Percentiles rank a stretch among this genome's conserved stretches.
These are phyloP conservation scores for Stephanodiscus triporus DNA, from an alignment of 108 stramenopile genomes.

Conservation along the genomic window DNA sequence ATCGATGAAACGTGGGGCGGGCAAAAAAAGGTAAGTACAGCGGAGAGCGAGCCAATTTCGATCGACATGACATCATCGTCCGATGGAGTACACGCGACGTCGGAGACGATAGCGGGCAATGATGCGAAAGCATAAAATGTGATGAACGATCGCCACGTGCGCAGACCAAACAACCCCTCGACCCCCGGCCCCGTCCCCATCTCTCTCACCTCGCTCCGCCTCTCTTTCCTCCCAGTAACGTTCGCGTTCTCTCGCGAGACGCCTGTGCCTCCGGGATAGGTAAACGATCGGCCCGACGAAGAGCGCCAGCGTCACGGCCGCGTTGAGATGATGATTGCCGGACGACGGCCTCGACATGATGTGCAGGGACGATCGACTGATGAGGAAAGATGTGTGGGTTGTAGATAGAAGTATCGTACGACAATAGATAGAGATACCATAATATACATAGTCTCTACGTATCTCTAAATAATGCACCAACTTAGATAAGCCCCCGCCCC, in stretches of 20 bases:
- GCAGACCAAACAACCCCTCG: not conserved
- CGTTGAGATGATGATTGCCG: constrained; percentile 1
- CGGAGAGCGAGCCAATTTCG: not conserved
- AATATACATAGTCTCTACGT: too few relatives aligned
- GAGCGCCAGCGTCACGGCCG: constrained; percentile 12
- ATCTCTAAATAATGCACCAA: too few relatives aligned
- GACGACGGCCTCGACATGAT: constrained; percentile 4
- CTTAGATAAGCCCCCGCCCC: too few relatives aligned
- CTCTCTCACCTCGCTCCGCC: constrained; percentile 32
- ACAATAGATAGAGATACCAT: too few relatives aligned
- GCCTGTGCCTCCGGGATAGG: constrained; percentile 26
- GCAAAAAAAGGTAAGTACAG: not conserved
- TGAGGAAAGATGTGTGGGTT: too few relatives aligned
- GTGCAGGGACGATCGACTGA: too few relatives aligned
- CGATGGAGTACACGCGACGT: not conserved
- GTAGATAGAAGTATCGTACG: too few relatives aligned
- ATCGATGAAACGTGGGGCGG: not conserved
- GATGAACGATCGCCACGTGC: not conserved
- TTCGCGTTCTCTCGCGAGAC: constrained; percentile 18
- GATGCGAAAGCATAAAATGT: not conserved
- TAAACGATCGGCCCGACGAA: constrained; percentile 39
- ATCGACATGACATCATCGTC: not conserved
- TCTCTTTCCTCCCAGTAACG: constrained; percentile 30
- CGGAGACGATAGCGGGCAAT: not conserved
- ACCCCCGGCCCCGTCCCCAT: not conserved